Evolutionary conservation across 495 filamentous ascomycete genomes (phyloP).

Genomic region (Aspergillus incahuasiensis): DNA sequence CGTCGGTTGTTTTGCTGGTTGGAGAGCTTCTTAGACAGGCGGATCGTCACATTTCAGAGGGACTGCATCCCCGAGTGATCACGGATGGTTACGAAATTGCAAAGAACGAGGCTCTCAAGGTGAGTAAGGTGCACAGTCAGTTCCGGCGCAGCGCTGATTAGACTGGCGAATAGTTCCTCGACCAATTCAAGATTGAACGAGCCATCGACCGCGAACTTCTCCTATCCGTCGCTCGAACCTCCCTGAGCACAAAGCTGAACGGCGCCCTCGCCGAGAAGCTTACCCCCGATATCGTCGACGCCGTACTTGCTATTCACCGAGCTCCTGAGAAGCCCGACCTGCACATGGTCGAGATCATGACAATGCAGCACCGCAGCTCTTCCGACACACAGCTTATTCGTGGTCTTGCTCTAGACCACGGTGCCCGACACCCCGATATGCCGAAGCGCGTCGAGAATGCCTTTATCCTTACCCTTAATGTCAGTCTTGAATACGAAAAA

Average conservation of each 20-base stretch:
- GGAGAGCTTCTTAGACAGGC: slow-evolving; percentile 98
- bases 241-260: slow-evolving; percentile 91
- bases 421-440: slow-evolving; percentile 97
- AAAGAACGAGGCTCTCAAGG: slow-evolving; percentile 89
- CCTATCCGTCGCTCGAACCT: slow-evolving; percentile 88
- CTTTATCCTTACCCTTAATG: slow-evolving; percentile 90
- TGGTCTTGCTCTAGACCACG: slow-evolving; percentile 90
- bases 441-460: slow-evolving; percentile 94
- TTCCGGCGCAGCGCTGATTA: slow-evolving; percentile 5
- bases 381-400: slow-evolving; percentile 94
- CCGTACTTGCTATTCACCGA: slow-evolving; percentile 89
- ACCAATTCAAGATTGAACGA: slow-evolving; percentile 82
- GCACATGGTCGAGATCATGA: slow-evolving; percentile 99
- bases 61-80: slow-evolving; percentile 91
- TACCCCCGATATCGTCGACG: slow-evolving; percentile 90
- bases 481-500: slow-evolving; percentile 98
- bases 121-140: slow-evolving; percentile 7
- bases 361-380: slow-evolving; percentile 97
- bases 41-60: slow-evolving; percentile 88
- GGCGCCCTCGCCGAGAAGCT: slow-evolving; percentile 82
- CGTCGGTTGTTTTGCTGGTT: slow-evolving; percentile 90
- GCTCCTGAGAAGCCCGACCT: slow-evolving; percentile 88
- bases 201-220: slow-evolving; percentile 91
- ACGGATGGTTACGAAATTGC: slow-evolving; percentile 98
- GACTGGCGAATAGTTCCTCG: slow-evolving; percentile 67